Percentiles rank a stretch among this genome's conserved stretches.
phyloP scores from a whole-genome alignment of 495 filamentous ascomycete species.

The Aspergillus campestris region DNA sequence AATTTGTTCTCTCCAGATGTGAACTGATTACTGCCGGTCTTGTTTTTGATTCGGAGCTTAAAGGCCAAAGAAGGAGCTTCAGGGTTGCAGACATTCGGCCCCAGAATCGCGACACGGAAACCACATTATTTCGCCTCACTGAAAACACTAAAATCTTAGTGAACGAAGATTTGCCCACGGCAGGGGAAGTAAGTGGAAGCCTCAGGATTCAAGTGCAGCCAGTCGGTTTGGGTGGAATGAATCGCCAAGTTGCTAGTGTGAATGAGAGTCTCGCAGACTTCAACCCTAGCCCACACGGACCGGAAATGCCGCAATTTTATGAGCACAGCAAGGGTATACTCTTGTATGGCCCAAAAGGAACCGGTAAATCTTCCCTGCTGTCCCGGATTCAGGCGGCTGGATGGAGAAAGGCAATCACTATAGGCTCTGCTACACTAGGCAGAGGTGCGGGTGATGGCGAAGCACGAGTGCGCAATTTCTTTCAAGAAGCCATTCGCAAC shows the following conservation, averaged over 20 bases:
- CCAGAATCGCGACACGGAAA: constrained; percentile 13
- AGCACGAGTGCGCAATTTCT: constrained; percentile 54
- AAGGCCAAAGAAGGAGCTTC: constrained; percentile 38
- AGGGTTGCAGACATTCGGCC: constrained; percentile 29
- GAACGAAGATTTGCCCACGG: constrained; percentile 13
- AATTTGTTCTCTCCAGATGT: constrained; percentile 45
- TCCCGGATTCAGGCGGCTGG: constrained; percentile 54
- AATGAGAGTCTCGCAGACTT: constrained; percentile 60
- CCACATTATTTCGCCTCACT: constrained; percentile 30
- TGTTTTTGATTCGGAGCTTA: constrained; percentile 39
- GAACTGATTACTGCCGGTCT: constrained; percentile 35
- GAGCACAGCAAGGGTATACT: constrained; percentile 50
- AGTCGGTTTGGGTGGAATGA: constrained; percentile 52
- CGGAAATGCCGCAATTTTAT: constrained; percentile 36
- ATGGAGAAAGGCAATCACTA: constrained; percentile 58
- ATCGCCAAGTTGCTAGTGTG: constrained; percentile 51
- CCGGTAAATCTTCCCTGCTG: constrained; percentile 69
- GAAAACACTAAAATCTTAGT: constrained; percentile 28
- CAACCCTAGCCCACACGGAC: constrained; percentile 24
- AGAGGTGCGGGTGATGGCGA: constrained; percentile 33
- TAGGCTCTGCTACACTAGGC: constrained; percentile 48
- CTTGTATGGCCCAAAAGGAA: constrained; percentile 75
- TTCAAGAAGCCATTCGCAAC: constrained; percentile 59
- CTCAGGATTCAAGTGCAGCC: constrained; percentile 19
- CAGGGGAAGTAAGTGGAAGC: constrained; percentile 7